phyloP scores from a whole-genome alignment of 257 asterid genomes.

The Striga asiatica region DNA sequence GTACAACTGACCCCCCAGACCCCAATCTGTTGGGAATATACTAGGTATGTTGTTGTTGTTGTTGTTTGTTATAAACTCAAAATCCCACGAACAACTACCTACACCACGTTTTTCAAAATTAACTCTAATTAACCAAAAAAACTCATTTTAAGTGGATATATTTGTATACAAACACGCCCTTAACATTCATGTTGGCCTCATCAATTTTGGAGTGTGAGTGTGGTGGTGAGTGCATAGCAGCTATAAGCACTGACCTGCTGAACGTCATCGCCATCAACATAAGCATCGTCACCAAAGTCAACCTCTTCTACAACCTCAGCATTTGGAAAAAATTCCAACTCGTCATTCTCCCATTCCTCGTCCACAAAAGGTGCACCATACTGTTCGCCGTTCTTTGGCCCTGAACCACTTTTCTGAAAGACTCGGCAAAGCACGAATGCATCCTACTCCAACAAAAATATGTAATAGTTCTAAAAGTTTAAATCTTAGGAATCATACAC shows the following conservation, averaged over 20 bases:
- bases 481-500: neutral
- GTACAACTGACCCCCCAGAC: too few species aligned
- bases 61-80: too few species aligned
- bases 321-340: slow-evolving; percentile 32
- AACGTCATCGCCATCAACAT: slow-evolving; percentile 59
- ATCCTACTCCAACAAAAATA: slow-evolving; percentile 41
- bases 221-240: too few species aligned
- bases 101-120: too few species aligned
- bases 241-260: slow-evolving; percentile 50
- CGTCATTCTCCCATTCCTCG: slow-evolving; percentile 89
- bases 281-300: slow-evolving; percentile 42
- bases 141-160: too few species aligned
- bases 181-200: too few species aligned
- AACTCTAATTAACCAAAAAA: too few species aligned
- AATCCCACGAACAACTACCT: too few species aligned
- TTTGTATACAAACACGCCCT: too few species aligned
- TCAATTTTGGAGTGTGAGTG: neutral
- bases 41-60: too few species aligned
- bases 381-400: slow-evolving; percentile 93
- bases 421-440: slow-evolving; percentile 78
- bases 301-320: slow-evolving; percentile 48
- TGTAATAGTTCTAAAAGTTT: slow-evolving; percentile 5
- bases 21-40: too few species aligned
- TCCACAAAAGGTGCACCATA: slow-evolving; percentile 89
- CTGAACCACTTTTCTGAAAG: slow-evolving; percentile 95